Conservation (phyloP, 176 grass and related monocot species). For the Poa pratensis region DNA sequence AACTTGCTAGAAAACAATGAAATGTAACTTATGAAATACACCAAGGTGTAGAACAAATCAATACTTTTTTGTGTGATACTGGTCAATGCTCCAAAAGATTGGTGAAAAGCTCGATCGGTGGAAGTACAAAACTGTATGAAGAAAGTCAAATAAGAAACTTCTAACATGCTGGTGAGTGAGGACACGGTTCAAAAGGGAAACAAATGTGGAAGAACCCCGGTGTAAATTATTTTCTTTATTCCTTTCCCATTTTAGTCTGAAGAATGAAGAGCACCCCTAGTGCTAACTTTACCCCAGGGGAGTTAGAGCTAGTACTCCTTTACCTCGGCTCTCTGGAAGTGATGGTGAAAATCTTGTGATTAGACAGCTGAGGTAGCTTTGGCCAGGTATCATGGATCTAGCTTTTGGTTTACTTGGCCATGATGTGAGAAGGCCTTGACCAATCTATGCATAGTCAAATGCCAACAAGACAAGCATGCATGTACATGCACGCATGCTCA, state of each 20-base stretch:
- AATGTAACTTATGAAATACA: not conserved
- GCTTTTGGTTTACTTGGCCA: slow-evolving; percentile 56
- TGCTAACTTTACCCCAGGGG: not conserved
- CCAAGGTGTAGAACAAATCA: not conserved
- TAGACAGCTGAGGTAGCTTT: slow-evolving; percentile 55
- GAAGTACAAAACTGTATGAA: not conserved
- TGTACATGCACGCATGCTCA: slow-evolving; percentile 24
- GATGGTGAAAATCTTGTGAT: slow-evolving; percentile 37
- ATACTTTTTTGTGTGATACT: not conserved
- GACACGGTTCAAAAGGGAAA: not conserved
- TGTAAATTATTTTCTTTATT: not conserved
- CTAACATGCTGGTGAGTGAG: not conserved
- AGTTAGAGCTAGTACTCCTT: not conserved
- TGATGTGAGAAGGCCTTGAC: slow-evolving; percentile 49
- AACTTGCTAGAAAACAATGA: not conserved
- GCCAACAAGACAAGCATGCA: slow-evolving; percentile 20
- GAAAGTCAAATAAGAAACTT: not conserved
- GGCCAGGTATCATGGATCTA: slow-evolving; percentile 56
- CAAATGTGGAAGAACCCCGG: not conserved
- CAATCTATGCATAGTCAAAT: slow-evolving; percentile 43
- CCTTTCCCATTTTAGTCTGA: not conserved
- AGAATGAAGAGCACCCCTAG: not conserved
- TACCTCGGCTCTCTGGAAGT: not conserved
- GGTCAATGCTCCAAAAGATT: not conserved
- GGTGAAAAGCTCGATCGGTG: not conserved